Evolutionary conservation across 179 eudicot species (phyloP), one percentile per base, ranked within the genome.

Genomic region (Sideroxylon spinosum): DNA sequence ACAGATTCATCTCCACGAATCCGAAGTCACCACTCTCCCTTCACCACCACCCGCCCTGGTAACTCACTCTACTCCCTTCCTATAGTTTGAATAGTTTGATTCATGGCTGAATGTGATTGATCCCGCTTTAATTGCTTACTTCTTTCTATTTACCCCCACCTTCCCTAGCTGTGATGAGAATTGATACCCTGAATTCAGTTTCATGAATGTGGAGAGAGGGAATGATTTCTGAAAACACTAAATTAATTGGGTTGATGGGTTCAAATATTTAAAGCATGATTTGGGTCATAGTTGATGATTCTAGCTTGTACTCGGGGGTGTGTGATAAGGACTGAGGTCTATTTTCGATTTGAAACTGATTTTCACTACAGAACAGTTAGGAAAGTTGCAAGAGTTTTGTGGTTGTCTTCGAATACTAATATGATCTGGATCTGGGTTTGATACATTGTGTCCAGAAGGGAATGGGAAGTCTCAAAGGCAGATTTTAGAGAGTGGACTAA

Each of bases 11-110:
- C 99, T 93, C 72, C 95, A 93, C 75, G 91, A 93, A 50, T 91
- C 98, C 56, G 99, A 95, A 88, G 91, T 95, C 85, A 90, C 99
- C 78, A 91, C 99, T 72, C 90, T 90, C 60, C 97, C 98, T 74
- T 86, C 97, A 28, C 97, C 97, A 70, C 85, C 88, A 19, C 90
- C 98, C 48, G 89, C 95, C 79, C 60, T 92, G 89, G 98, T 94
- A 73, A 53, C 12, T 44, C 57, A 11, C 56, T 9, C 56, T 52
- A 9, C 56, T 10, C 56, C 14, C 25, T 57, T 17, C 26, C 26
- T 68, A 68, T 16, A 22, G 7, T 4, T 46, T 67, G 0, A 1
- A 8, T 16, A 55, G 28, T 23, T 61, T 25, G 13, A 10, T 23
- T 2, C 1, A 13, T 6, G 11, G 32, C 4, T 23, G 28, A 68